phyloP scores from a whole-genome alignment of 1,284 basidiomycete species.

The Apiotrichum brassicae region DNA sequence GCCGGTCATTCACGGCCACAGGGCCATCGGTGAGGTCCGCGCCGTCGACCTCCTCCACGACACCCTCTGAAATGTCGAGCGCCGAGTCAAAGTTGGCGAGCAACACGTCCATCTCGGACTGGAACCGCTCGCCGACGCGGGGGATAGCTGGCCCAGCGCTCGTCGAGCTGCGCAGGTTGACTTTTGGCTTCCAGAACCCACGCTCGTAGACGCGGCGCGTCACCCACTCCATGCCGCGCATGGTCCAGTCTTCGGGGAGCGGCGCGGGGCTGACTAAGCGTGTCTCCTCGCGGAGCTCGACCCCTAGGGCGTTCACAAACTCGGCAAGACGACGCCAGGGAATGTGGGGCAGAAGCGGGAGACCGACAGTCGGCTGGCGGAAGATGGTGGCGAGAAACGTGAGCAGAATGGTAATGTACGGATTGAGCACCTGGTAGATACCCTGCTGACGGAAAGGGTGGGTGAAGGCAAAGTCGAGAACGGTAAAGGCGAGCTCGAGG shows the following conservation, averaged over 20 bases:
- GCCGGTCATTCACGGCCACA: conserved; percentile 43
- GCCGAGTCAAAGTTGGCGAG: conserved; percentile 54
- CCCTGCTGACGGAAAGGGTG: conserved; percentile 56
- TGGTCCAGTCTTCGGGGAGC: conserved; percentile 88
- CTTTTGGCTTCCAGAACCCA: conserved; percentile 71
- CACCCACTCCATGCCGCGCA: conserved; percentile 93
- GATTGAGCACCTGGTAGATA: conserved; percentile 63
- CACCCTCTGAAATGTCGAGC: conserved; percentile 59
- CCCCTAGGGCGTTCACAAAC: conserved; percentile 53
- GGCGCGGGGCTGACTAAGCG: conserved; percentile 54
- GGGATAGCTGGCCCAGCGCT: conserved; percentile 50
- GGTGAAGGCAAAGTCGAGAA: conserved; percentile 66
- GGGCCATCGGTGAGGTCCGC: conserved; percentile 51
- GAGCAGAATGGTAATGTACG: conserved; percentile 77
- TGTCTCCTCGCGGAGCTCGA: conserved; percentile 55
- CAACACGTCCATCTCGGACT: conserved; percentile 71
- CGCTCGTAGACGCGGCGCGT: conserved; percentile 79
- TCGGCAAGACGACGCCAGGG: conserved; percentile 73
- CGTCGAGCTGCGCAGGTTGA: conserved; percentile 28
- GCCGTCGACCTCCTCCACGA: conserved; percentile 58
- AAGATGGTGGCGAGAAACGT: conserved; percentile 78
- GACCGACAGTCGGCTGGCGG: conserved; percentile 58
- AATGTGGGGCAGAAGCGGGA: conserved; percentile 64
- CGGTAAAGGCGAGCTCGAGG: conserved; percentile 68
- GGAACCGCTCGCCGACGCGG: conserved; percentile 39